Evolutionary conservation across 192 early-diverging fungal species (phyloP).

Genomic region (Entophlyctis luteolus): DNA sequence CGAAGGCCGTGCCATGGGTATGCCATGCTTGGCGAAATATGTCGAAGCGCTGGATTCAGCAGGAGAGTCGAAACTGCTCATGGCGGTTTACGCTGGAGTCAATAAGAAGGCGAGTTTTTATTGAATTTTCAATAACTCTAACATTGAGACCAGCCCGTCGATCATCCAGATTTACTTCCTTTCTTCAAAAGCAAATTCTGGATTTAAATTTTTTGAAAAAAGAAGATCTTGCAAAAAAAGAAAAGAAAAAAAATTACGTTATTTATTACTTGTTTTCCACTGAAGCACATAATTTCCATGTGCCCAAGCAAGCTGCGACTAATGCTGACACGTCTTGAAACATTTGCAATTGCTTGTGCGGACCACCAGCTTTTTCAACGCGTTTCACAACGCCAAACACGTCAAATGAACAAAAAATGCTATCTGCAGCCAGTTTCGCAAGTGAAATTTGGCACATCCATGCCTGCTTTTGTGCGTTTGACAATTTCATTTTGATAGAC

Average conservation of each 20-base stretch:
- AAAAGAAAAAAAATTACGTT: background rate
- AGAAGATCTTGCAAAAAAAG: background rate
- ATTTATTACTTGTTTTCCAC: background rate
- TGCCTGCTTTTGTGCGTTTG: slow-evolving; percentile 38
- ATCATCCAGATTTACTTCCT: slow-evolving; percentile 43
- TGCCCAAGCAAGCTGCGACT: slow-evolving; percentile 42
- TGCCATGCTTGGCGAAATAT: slow-evolving; percentile 38
- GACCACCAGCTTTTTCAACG: background rate
- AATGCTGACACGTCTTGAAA: slow-evolving; percentile 41
- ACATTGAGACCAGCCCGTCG: background rate
- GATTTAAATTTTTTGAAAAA: slow-evolving; percentile 24
- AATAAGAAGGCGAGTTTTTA: slow-evolving; percentile 34
- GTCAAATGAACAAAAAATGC: slow-evolving; percentile 64
- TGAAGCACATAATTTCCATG: slow-evolving; percentile 43
- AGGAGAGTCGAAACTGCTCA: slow-evolving; percentile 40
- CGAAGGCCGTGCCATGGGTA: slow-evolving; percentile 37
- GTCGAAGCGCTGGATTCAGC: slow-evolving; percentile 45
- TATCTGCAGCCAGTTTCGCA: slow-evolving; percentile 65
- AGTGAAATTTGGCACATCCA: slow-evolving; percentile 56
- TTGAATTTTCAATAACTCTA: background rate
- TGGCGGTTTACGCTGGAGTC: slow-evolving; percentile 46
- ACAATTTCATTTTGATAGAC: slow-evolving; percentile 12
- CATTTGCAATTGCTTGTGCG: background rate
- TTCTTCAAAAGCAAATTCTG: slow-evolving; percentile 55
- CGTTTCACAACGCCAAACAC: slow-evolving; percentile 33